Conservation (phyloP, 352 stramenopile species). For the Globisporangium cystogenes region DNA sequence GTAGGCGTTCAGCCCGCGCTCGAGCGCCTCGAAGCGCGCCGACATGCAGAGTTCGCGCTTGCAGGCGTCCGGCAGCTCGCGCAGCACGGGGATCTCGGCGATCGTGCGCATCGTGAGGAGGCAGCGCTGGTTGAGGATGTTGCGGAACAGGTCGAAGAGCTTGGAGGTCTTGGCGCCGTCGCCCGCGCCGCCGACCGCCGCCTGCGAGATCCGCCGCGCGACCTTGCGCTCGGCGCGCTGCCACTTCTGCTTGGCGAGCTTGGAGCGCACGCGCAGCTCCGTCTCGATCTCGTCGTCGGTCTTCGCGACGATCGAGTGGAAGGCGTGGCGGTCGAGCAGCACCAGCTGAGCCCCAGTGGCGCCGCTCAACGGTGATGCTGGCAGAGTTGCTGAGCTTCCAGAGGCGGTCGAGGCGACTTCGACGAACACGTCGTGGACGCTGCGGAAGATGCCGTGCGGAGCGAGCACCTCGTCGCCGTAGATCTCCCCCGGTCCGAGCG, state of each 20-base stretch:
- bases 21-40: slow-evolving; percentile 51
- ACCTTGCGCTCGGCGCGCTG: slow-evolving; percentile 33
- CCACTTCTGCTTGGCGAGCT: slow-evolving; percentile 41
- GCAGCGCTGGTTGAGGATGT: slow-evolving; percentile 62
- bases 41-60: slow-evolving; percentile 42
- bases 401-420: slow-evolving; percentile 4
- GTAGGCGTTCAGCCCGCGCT: slow-evolving; percentile 39
- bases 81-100: slow-evolving; percentile 38
- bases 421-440: slow-evolving; percentile 32
- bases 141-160: slow-evolving; percentile 60
- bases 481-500: slow-evolving; percentile 36
- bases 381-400: not conserved
- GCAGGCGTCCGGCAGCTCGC: slow-evolving; percentile 26
- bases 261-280: slow-evolving; percentile 30
- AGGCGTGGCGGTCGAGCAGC: slow-evolving; percentile 27
- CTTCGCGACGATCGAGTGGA: slow-evolving; percentile 31
- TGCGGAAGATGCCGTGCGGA: slow-evolving; percentile 23
- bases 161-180: slow-evolving; percentile 27
- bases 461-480: slow-evolving; percentile 47
- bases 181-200: not conserved
- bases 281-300: slow-evolving; percentile 44
- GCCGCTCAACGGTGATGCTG: not conserved
- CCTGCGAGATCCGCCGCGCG: slow-evolving; percentile 9
- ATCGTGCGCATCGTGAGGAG: slow-evolving; percentile 52
- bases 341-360: slow-evolving; percentile 21